Conservation (phyloP, 257 asterid genomes). For the Solanum pinnatisectum region DNA sequence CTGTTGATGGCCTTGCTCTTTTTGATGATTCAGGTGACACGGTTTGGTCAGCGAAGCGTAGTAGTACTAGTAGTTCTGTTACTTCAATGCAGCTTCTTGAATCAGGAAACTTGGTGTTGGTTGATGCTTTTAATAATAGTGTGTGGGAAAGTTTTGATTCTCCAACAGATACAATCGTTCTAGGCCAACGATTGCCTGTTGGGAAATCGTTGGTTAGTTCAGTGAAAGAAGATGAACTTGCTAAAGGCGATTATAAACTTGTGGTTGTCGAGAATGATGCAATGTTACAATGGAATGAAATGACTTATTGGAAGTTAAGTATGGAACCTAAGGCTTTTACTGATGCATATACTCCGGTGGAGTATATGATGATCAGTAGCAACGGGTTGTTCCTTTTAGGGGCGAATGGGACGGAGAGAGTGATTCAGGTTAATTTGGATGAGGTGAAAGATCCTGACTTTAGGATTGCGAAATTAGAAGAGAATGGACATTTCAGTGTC, state of each 20-base stretch:
- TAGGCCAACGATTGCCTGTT: constrained; percentile 32
- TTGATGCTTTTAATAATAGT: constrained; percentile 30
- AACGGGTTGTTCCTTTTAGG: constrained; percentile 1
- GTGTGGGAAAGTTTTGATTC: constrained; percentile 58
- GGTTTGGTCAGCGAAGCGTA: constrained; percentile 48
- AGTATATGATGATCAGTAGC: constrained; percentile 17
- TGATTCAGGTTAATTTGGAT: not conserved
- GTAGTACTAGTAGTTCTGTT: not conserved
- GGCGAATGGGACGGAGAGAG: not conserved
- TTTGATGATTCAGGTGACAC: constrained; percentile 18
- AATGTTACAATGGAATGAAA: constrained; percentile 31
- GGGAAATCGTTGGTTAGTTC: constrained; percentile 26
- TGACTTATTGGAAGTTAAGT: constrained; percentile 48
- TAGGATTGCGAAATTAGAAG: not conserved
- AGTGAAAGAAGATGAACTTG: constrained; percentile 25
- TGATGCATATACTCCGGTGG: constrained; percentile 18
- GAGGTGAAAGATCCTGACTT: not conserved
- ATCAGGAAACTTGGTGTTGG: constrained; percentile 55
- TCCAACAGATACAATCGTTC: constrained; percentile 62
- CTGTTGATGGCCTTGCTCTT: constrained; percentile 29
- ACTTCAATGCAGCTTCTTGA: constrained; percentile 36
- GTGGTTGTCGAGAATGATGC: constrained; percentile 35
- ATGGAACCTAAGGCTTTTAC: constrained; percentile 37
- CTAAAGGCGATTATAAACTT: constrained; percentile 35
- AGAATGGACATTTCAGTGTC: not conserved